A percentile compares a stretch with the other conserved stretches of the same genome.
phyloP scores from a whole-genome alignment of 495 filamentous ascomycete species.

The Podospora australis region DNA sequence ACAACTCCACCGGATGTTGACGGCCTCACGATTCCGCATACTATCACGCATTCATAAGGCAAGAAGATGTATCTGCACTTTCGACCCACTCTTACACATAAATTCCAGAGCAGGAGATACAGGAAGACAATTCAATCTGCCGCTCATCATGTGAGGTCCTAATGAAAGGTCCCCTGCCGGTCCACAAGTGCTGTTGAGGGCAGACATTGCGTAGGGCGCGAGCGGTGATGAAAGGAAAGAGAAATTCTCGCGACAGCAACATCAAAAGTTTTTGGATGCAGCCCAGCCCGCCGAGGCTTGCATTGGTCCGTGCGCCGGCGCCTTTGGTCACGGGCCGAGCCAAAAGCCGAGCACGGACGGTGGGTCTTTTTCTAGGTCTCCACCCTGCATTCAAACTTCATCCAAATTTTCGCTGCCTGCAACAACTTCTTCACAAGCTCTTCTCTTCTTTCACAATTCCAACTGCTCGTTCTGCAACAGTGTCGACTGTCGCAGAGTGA shows the following conservation, averaged over 20 bases:
- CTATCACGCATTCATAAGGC: too few species aligned
- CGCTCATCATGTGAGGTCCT: constrained; percentile 54
- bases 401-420: constrained; percentile 29
- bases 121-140: constrained; percentile 66
- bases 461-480: constrained; percentile 19
- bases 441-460: constrained; percentile 14
- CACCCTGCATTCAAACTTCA: constrained; percentile 18
- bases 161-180: constrained; percentile 62
- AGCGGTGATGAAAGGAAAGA: constrained; percentile 46
- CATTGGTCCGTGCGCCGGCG: constrained; percentile 14
- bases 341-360: constrained; percentile 14
- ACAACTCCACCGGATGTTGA: too few species aligned
- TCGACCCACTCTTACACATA: constrained; percentile 78
- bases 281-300: too few species aligned
- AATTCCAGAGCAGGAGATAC: constrained; percentile 95
- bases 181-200: constrained; percentile 31
- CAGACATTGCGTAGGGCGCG: constrained; percentile 35
- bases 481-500: constrained; percentile 11
- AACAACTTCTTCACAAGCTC: constrained; percentile 16
- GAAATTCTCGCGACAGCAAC: constrained; percentile 5
- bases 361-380: too few species aligned
- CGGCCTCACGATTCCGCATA: too few species aligned
- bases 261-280: constrained; percentile 3
- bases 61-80: constrained; percentile 42
- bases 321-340: constrained; percentile 13